Evolutionary conservation across 345 rosid species (phyloP).

Genomic region (Capsella bursapastoris): DNA sequence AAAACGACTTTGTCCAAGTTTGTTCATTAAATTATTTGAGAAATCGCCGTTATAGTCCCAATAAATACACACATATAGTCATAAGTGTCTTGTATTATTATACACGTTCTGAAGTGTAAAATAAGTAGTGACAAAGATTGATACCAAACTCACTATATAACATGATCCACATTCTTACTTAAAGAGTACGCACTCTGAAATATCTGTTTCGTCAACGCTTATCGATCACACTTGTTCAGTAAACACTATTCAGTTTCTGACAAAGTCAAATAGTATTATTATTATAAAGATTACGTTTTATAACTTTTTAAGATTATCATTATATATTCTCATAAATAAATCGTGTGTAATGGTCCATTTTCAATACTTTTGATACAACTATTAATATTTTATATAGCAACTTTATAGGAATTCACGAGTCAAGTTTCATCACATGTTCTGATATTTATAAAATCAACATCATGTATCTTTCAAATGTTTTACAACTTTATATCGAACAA

Average conservation of each 20-base stretch:
- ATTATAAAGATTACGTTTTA: too few species aligned
- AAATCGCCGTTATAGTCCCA: constrained; percentile 4
- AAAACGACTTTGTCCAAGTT: constrained; percentile 22
- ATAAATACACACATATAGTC: constrained; percentile 8
- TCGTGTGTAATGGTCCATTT: too few species aligned
- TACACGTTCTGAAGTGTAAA: not conserved
- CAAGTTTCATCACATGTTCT: not conserved
- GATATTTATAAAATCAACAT: not conserved
- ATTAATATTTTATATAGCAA: too few species aligned
- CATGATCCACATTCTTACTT: constrained; percentile 7
- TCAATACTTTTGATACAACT: too few species aligned
- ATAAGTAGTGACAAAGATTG: constrained; percentile 42
- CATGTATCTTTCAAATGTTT: not conserved
- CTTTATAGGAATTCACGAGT: not conserved
- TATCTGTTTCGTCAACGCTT: constrained; percentile 21
- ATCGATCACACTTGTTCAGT: constrained; percentile 4
- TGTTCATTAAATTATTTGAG: constrained; percentile 18
- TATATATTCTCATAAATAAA: too few species aligned
- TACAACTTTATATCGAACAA: not conserved
- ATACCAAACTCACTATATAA: constrained; percentile 24
- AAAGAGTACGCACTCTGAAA: not conserved
- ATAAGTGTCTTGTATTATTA: not conserved
- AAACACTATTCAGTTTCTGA: too few species aligned
- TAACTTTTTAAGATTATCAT: too few species aligned
- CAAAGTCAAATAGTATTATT: too few species aligned